phyloP scores from a whole-genome alignment of 805 yeast species.

The Starmerella bombicola region DNA sequence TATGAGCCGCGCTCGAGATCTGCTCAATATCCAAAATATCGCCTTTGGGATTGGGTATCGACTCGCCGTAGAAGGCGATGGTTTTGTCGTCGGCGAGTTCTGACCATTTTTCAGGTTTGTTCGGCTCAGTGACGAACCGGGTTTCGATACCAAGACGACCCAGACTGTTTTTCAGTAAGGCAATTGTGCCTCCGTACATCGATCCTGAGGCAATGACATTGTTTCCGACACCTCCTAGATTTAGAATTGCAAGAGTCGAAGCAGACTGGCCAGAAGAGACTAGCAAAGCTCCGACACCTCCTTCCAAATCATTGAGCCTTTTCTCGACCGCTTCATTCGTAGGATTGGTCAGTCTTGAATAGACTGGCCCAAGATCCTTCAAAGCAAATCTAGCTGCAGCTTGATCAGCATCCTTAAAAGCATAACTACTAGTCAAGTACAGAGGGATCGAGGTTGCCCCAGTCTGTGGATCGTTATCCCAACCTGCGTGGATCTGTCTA shows the following conservation, averaged over 20 bases:
- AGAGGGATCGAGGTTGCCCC: conserved; percentile 86
- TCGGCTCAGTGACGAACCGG: conserved; percentile 74
- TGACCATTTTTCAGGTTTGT: conserved; percentile 51
- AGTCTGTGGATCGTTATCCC: conserved; percentile 49
- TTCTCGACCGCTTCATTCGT: conserved; percentile 84
- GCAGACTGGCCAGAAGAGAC: conserved; percentile 96
- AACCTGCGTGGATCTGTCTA: conserved; percentile 91
- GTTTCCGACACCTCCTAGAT: conserved; percentile 45
- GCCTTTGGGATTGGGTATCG: conserved; percentile 83
- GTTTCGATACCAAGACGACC: conserved; percentile 78
- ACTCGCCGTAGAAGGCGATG: conserved; percentile 65
- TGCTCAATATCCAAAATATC: conserved; percentile 46
- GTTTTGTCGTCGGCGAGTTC: conserved; percentile 69
- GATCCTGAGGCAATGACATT: conserved; percentile 77
- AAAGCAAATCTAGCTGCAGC: conserved; percentile 86
- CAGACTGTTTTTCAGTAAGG: conserved; percentile 86
- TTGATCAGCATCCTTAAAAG: conserved; percentile 74
- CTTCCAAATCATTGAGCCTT: conserved; percentile 84
- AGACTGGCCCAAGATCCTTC: conserved; percentile 72
- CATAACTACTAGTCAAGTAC: conserved; percentile 82
- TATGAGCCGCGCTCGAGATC: conserved; percentile 61
- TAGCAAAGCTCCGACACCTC: conserved; percentile 83
- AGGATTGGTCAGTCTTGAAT: conserved; percentile 86
- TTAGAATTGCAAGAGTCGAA: conserved; percentile 61
- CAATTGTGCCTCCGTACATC: conserved; percentile 92